Conservation (phyloP, 2,329 filamentous ascomycete genomes). For the Beauveria australis region DNA sequence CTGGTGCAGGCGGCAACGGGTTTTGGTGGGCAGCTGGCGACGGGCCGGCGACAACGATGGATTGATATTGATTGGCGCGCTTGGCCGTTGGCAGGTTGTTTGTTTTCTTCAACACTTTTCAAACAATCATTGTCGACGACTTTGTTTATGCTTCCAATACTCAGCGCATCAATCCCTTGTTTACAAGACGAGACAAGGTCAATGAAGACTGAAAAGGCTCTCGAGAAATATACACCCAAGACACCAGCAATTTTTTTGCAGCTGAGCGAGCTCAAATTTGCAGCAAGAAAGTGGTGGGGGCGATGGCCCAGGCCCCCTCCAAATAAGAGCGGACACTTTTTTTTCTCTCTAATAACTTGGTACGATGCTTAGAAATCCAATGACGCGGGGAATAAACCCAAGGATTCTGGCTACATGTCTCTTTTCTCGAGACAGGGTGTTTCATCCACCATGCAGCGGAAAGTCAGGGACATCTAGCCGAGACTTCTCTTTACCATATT, state of each 20-base stretch:
- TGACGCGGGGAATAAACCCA: not conserved
- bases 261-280: constrained; percentile 1
- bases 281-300: not conserved
- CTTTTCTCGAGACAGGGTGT: not conserved
- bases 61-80: not conserved
- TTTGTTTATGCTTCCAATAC: not conserved
- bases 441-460: not conserved
- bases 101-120: not conserved
- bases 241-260: not conserved
- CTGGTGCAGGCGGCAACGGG: not conserved
- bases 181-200: not conserved
- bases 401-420: not conserved
- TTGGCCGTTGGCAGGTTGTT: not conserved
- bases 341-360: not conserved
- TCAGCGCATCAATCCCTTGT: not conserved
- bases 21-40: constrained; percentile 3
- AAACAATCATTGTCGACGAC: not conserved
- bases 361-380: constrained; percentile 13
- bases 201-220: not conserved
- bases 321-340: not conserved
- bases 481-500: not conserved
- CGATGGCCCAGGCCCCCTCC: not conserved
- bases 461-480: not conserved
- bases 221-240: not conserved
- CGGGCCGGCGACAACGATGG: not conserved